Base-by-base conservation (phyloP, 805 yeast genomes). In the Ogataea pilisensis region DNA sequence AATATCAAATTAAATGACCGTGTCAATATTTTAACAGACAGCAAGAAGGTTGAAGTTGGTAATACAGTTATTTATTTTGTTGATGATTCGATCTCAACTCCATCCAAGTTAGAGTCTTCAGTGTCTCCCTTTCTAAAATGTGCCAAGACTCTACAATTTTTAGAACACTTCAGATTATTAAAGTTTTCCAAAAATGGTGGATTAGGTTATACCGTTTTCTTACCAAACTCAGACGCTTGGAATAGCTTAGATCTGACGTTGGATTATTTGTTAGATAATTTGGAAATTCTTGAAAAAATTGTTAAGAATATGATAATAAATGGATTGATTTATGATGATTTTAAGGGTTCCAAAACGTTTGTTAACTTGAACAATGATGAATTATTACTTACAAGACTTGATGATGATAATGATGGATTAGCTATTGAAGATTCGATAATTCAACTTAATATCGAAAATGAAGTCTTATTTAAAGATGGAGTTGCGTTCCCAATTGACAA, bases 161-260 rank as follows among this genome's bases (percentile, higher is more conserved):
- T 90, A 43, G 70, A 75, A 35, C 62, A 72, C 13, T 68, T 78
- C 32, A 72, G 69, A 8, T 58, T 86, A 25, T 61, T 78, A 18
- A 73, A 75, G 42, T 66, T 83, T 31, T 42, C 44, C 31, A 64
- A 71, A 4, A 82, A 81, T 43, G 55, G 53, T 21, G 60, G 65
- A 17, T 53, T 65, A 17, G 95, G 95, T 0, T 87, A 88, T 64
- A 78, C 96, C 0, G 63, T 82, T 0, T 75, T 90, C 39, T 64
- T 90, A 22, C 98, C 98, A 0, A 81, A 89, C 42, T 79, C 84
- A 24, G 66, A 70, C 31, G 75, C 90, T 0, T 89, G 96, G 95
- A 70, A 72, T 18, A 58, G 64, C 3, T 67, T 80, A 17, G 85
- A 79, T 3, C 64, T 90, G 22, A 72, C 80, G 4, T 64, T 77